These are phyloP conservation scores for Chimonanthus praecox DNA, from an alignment of 164 flowering plant genomes.

Conservation along the genomic window DNA sequence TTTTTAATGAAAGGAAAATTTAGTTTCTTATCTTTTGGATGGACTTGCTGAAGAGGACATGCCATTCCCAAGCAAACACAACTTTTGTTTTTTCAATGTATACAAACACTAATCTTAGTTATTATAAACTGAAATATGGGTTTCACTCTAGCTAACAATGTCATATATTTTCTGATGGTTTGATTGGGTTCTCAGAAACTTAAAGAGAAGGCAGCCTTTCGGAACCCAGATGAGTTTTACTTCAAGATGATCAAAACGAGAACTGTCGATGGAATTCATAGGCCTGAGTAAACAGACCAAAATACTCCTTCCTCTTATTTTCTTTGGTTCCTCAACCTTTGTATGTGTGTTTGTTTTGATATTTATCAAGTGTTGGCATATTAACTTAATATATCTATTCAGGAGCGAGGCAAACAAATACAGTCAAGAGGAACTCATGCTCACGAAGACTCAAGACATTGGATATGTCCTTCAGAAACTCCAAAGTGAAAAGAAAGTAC, in stretches of 20 bases:
- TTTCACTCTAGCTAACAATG: no score
- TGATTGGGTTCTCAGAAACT: no score
- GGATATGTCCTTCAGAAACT: constrained; percentile 74
- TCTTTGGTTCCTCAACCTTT: neutral
- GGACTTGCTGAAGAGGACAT: no score
- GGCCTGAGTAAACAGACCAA: constrained; percentile 36
- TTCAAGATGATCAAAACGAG: constrained; percentile 67
- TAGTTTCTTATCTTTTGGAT: no score
- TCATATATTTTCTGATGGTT: no score
- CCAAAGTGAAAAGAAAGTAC: constrained; percentile 75
- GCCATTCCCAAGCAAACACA: no score
- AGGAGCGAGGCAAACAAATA: constrained; percentile 71
- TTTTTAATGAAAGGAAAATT: no score
- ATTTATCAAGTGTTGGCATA: neutral
- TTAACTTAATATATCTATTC: neutral
- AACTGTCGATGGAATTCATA: constrained; percentile 68
- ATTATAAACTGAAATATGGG: neutral
- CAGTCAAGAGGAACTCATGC: constrained; percentile 64
- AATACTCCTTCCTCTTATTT: neutral
- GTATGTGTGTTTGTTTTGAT: neutral
- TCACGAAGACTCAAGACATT: constrained; percentile 90
- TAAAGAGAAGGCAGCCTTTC: no score
- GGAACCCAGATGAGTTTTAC: no score
- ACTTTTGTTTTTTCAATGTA: no score
- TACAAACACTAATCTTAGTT: neutral